Evolutionary conservation across 495 filamentous ascomycete genomes (phyloP), one percentile per base, ranked within the genome.

Genomic region (Talaromyces trachyspermus): DNA sequence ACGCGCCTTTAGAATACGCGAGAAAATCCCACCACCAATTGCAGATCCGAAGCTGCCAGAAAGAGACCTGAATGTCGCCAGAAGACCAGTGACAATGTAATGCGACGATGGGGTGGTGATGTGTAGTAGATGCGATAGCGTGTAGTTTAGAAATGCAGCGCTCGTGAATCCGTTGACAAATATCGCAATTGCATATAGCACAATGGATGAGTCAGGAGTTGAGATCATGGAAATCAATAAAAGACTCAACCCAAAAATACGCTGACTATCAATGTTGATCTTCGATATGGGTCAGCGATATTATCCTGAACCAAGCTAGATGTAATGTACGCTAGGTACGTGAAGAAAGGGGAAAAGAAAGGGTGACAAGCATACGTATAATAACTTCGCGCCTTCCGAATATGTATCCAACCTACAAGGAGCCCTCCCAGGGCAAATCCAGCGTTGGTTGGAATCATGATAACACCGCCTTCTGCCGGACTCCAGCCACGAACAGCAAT

Each of bases 31-130:
- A 1, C 86, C 86, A 5, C 86, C 86, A 15, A 88, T 83, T 0
- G 85, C 80, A 11, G 81, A 82, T 1, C 86, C 86, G 51, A 89
- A 89, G 47, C 74, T 80, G 2, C 83, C 85, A 1, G 85, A 84
- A 49, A 88, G 84, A 7, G 84, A 84, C 0, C 86, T 69, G 54
- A 86, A 86, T 4, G 84, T 89, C 5, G 82, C 75, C 0, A 89
- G 51, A 20, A 91, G 60, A 2, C 83, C 76, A 2, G 77, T 85
- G 15, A 81, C 80, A 49, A 90, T 79, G 52, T 82, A 87, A 55
- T 89, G 84, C 10, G 76, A 72, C 4, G 73, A 63, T 0, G 73
- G 70, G 0, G 58, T 62, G 1, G 80, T 81, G n/a, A 88, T 62
- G 52, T 89, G 79, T 11, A 90, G 69, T 5, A 89, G 54, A 51